Evolutionary conservation across 2,329 filamentous ascomycete genomes (phyloP), one percentile per base, ranked within the genome.

Genomic region (Chaetomiaceae sp.): DNA sequence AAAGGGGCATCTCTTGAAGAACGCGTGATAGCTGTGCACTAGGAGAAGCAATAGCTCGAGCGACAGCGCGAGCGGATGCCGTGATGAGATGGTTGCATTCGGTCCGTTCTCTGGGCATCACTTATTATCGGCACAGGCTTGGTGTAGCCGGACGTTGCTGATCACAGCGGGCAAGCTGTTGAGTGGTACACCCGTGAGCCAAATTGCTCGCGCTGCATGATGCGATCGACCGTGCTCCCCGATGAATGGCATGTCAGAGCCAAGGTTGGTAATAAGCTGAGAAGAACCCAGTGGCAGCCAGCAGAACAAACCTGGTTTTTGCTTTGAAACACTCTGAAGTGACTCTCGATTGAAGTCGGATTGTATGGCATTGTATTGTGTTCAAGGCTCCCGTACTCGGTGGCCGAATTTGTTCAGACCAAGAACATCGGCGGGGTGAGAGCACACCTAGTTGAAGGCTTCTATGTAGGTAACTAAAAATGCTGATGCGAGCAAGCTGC

Each of bases 51-150:
- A 41, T 14, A 14, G 9, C 4, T 45, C 13, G 16, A 5, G 21
- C 11, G 38, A 27, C 11, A 45, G 18, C 16, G n/a, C 41, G 30
- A 32, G 16, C 16, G n/a, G 38, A 10, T 45, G 48, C n/a, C 6
- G 33, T 41, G 27, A 32, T 21, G 23, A 23, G 13, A 41, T 29
- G 10, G 10, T 4, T 7, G 30, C 29, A 48, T 51, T 55, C 45
- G 37, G 53, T 36, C 53, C 44, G 48, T 37, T 45, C 40, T 30
- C 13, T 13, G 34, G 29, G n/a, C 43, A 52, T 40, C 48, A 52
- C 45, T 41, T 36, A 25, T 41, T 36, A 25, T 20, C 33, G 30
- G 37, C 48, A 48, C 53, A 36, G 32, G 51, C 37, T 32, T n/a
- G 47, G 23, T 45, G 36, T 40, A 11, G 37, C 42, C 38, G 36